These are phyloP conservation scores for Aureoboletus auriporus DNA, from an alignment of 768 basidiomycete species.

Conservation along the genomic window DNA sequence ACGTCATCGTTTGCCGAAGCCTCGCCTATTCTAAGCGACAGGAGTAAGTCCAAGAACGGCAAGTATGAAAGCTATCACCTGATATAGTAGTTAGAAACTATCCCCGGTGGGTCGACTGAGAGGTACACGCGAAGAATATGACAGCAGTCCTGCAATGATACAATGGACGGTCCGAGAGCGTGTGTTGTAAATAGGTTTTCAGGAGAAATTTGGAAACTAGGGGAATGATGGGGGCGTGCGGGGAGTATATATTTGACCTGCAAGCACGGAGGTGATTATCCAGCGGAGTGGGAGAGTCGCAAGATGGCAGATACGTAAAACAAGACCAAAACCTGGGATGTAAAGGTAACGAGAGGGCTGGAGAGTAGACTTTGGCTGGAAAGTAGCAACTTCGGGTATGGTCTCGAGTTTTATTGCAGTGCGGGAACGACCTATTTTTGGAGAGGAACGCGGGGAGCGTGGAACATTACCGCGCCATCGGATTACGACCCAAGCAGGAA, in stretches of 20 bases:
- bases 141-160: conserved; percentile 9
- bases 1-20: conserved; percentile 4
- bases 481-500: conserved; percentile 21
- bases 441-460: conserved; percentile 21
- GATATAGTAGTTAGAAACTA: conserved; percentile 22
- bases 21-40: conserved; percentile 7
- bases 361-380: conserved; percentile 21
- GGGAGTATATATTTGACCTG: conserved; percentile 22
- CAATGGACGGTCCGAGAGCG: conserved; percentile 4
- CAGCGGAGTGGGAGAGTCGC: conserved; percentile 27
- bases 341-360: conserved; percentile 13
- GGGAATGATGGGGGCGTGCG: conserved; percentile 8
- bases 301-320: conserved; percentile 28
- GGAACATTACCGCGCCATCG: conserved; percentile 10
- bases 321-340: conserved; percentile 26
- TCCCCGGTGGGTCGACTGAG: background rate
- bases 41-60: conserved; percentile 17
- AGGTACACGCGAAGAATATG: conserved; percentile 16
- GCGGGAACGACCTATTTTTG: conserved; percentile 23
- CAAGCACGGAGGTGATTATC: conserved; percentile 19
- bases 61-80: conserved; percentile 28
- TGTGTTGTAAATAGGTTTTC: conserved; percentile 3
- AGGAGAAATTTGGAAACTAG: conserved; percentile 10
- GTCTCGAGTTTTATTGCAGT: conserved; percentile 33
- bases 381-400: conserved; percentile 33